A percentile compares a stretch with the other conserved stretches of the same genome.
These are phyloP conservation scores for Saraca asoca DNA, from an alignment of 331 rosid species.

Conservation along the genomic window DNA sequence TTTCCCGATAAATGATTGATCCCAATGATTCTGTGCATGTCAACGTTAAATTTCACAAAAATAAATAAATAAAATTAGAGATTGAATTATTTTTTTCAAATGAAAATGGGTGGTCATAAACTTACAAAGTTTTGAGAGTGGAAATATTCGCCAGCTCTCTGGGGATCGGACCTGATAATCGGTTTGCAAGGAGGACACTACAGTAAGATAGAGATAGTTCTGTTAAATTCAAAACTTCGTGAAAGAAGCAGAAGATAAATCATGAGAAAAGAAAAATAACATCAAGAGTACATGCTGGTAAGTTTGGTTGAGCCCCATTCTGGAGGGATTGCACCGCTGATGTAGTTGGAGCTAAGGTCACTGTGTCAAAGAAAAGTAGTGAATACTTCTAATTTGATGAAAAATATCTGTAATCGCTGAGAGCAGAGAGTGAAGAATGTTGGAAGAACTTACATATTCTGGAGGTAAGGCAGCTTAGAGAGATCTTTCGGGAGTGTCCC, in stretches of 20 bases:
- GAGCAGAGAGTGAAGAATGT: no score
- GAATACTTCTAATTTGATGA: no score
- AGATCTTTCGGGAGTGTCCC: no score
- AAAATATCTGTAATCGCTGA: no score
- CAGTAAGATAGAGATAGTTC: not conserved
- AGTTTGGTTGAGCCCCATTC: conserved; percentile 60
- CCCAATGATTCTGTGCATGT: conserved; percentile 33
- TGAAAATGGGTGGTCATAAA: not conserved
- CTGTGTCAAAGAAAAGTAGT: conserved; percentile 40
- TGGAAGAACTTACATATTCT: no score
- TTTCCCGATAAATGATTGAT: no score
- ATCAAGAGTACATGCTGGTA: conserved; percentile 18
- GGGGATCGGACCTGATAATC: conserved; percentile 49
- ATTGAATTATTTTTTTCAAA: not conserved
- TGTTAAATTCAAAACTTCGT: not conserved
- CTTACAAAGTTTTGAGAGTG: conserved; percentile 52
- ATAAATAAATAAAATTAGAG: not conserved
- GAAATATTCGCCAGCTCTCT: conserved; percentile 43
- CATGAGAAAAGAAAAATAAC: no score
- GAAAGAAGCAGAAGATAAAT: not conserved
- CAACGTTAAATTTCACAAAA: not conserved
- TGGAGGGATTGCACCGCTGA: conserved; percentile 53
- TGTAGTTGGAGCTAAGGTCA: conserved; percentile 49
- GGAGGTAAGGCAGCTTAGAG: no score
- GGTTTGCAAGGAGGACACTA: conserved; percentile 55